These are phyloP conservation scores for Davidsoniella neocaledoniae DNA, from an alignment of 2,329 filamentous ascomycete species.

Conservation along the genomic window DNA sequence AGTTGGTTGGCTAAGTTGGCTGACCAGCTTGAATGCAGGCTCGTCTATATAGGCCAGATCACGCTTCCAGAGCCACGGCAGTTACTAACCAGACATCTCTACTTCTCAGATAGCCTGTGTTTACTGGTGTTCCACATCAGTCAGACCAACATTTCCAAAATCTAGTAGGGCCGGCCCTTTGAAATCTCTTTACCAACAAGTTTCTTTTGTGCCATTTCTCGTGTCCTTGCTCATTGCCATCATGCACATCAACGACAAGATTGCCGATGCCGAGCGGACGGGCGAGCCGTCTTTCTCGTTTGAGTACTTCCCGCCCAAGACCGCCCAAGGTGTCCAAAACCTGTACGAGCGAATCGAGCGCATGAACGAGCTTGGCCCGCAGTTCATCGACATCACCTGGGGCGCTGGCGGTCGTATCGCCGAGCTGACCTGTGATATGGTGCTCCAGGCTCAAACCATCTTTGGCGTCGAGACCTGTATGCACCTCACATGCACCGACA, in stretches of 20 bases:
- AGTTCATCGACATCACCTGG: constrained; percentile 98
- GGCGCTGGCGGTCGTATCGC: constrained; percentile 85
- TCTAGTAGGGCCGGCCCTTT: too few species aligned
- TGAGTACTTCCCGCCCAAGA: constrained; percentile 98
- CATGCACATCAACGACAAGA: constrained; percentile 94
- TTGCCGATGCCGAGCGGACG: constrained; percentile 62
- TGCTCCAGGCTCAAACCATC: constrained; percentile 82
- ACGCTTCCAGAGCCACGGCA: too few species aligned
- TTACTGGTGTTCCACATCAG: too few species aligned
- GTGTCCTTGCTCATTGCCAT: constrained; percentile 21
- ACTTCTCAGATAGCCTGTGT: too few species aligned
- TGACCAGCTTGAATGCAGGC: too few species aligned
- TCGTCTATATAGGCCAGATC: too few species aligned
- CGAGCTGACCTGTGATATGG: constrained; percentile 93
- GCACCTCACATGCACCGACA: constrained; percentile 97
- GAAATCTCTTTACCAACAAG: too few species aligned
- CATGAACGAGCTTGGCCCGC: constrained; percentile 86
- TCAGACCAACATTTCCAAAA: too few species aligned
- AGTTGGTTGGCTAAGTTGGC: too few species aligned
- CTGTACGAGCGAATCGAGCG: constrained; percentile 98
- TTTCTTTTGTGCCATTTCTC: too few species aligned
- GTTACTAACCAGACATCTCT: too few species aligned
- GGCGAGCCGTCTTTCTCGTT: constrained; percentile 88
- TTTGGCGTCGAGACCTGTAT: constrained; percentile 97
- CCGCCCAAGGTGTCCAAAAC: constrained; percentile 92